These are phyloP conservation scores for Mycena metata DNA, from an alignment of 768 basidiomycete species.

Conservation along the genomic window DNA sequence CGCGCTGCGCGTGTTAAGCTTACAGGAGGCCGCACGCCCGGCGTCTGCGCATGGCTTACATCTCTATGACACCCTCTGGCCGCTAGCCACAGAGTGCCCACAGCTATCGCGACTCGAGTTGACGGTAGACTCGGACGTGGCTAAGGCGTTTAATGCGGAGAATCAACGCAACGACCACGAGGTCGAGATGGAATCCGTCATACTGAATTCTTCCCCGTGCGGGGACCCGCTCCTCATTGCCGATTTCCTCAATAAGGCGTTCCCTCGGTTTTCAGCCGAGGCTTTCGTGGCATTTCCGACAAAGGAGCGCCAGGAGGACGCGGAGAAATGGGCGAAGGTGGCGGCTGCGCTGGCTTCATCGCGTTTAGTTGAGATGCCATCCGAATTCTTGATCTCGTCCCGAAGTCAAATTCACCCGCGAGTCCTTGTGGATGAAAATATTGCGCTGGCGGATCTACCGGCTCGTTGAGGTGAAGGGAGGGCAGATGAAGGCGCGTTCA, in stretches of 20 bases:
- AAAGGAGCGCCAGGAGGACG: slow-evolving; percentile 3
- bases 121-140: slow-evolving; percentile 30
- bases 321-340: slow-evolving; percentile 25
- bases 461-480: too few species aligned
- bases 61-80: slow-evolving; percentile 33
- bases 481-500: too few species aligned
- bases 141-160: not conserved
- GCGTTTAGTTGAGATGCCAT: too few species aligned
- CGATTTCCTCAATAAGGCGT: slow-evolving; percentile 28
- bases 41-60: not conserved
- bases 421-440: too few species aligned
- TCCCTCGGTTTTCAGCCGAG: slow-evolving; percentile 13
- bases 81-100: slow-evolving; percentile 28
- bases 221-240: slow-evolving; percentile 32
- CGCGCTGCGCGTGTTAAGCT: slow-evolving; percentile 6
- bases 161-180: not conserved
- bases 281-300: slow-evolving; percentile 28
- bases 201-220: slow-evolving; percentile 33
- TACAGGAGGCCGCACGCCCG: slow-evolving; percentile 16
- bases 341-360: not conserved
- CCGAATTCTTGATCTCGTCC: too few species aligned
- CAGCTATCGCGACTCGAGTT: slow-evolving; percentile 23
- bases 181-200: slow-evolving; percentile 23
- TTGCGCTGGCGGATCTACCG: too few species aligned
- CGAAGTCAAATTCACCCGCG: too few species aligned